These are phyloP conservation scores for Diaporthe sp. DNA, from an alignment of 2,329 filamentous ascomycete genomes.

Conservation along the genomic window DNA sequence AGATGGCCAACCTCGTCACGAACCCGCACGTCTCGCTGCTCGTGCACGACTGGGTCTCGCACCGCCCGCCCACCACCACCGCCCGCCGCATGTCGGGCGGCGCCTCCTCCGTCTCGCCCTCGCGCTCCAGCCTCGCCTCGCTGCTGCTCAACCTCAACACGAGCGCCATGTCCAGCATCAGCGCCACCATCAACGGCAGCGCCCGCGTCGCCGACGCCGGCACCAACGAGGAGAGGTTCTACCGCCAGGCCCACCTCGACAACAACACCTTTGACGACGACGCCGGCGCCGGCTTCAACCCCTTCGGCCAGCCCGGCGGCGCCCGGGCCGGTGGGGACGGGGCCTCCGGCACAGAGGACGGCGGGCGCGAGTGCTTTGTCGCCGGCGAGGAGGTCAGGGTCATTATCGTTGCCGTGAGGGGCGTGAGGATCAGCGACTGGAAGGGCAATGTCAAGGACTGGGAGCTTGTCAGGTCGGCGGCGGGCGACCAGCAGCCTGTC, in stretches of 20 bases:
- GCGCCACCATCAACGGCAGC: conserved; percentile 91
- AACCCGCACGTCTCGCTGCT: conserved; percentile 93
- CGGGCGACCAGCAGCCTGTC: conserved; percentile 39
- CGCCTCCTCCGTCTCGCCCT: conserved; percentile 60
- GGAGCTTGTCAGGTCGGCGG: conserved; percentile 58
- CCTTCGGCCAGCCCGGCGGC: conserved; percentile 30
- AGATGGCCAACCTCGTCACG: conserved; percentile 83
- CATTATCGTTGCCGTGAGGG: conserved; percentile 85
- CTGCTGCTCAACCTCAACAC: conserved; percentile 93
- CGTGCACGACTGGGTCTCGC: conserved; percentile 98
- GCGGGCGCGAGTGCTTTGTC: conserved; percentile 76
- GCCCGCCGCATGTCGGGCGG: conserved; percentile 70
- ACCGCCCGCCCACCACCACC: conserved; percentile 83
- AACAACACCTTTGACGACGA: conserved; percentile 88
- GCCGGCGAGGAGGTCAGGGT: conserved; percentile 88
- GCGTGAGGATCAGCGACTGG: conserved; percentile 93
- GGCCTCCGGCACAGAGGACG: conserved; percentile 57
- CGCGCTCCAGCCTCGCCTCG: conserved; percentile 80
- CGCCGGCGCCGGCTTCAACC: conserved; percentile 49
- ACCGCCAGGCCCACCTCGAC: conserved; percentile 84
- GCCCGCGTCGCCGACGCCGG: conserved; percentile 80
- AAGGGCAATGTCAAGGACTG: conserved; percentile 94
- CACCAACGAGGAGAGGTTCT: conserved; percentile 87
- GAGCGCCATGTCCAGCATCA: conserved; percentile 87
- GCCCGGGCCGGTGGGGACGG: conserved; percentile 38